Percentiles rank a stretch among this genome's conserved stretches.
Conservation (phyloP, 345 rosid genomes). For the Aegle marmelos region DNA sequence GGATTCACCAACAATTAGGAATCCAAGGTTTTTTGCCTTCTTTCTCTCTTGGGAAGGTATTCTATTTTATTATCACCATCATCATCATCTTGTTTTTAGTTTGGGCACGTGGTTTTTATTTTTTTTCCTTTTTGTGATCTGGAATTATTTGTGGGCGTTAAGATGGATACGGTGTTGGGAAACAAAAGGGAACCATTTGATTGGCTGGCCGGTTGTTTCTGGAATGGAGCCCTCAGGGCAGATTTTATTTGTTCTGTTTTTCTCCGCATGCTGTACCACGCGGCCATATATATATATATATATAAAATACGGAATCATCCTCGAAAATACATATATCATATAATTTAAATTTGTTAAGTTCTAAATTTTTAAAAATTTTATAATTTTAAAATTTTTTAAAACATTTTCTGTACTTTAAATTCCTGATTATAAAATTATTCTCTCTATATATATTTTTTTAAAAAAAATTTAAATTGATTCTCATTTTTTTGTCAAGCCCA, state of each 20-base stretch:
- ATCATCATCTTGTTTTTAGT: background rate
- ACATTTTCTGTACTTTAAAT: too few relatives aligned
- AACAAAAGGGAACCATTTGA: background rate
- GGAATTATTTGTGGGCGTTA: background rate
- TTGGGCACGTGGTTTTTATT: background rate
- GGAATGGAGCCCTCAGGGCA: background rate
- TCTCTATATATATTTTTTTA: too few relatives aligned
- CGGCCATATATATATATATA: too few relatives aligned
- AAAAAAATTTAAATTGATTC: too few relatives aligned
- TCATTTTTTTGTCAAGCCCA: too few relatives aligned
- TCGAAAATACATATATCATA: too few relatives aligned
- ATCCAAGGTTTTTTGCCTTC: background rate
- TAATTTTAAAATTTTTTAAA: too few relatives aligned
- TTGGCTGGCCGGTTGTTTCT: background rate
- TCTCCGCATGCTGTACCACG: background rate
- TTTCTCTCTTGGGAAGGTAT: background rate
- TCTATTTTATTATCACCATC: too few relatives aligned
- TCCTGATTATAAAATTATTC: too few relatives aligned
- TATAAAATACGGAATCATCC: too few relatives aligned
- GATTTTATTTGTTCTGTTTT: background rate
- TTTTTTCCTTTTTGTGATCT: background rate
- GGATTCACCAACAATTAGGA: background rate
- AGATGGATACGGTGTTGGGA: background rate
- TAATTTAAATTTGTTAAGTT: too few relatives aligned
- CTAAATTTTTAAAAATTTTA: too few relatives aligned